Base-by-base conservation (phyloP, 495 filamentous ascomycete genomes). In the Cudoniella acicularis region DNA sequence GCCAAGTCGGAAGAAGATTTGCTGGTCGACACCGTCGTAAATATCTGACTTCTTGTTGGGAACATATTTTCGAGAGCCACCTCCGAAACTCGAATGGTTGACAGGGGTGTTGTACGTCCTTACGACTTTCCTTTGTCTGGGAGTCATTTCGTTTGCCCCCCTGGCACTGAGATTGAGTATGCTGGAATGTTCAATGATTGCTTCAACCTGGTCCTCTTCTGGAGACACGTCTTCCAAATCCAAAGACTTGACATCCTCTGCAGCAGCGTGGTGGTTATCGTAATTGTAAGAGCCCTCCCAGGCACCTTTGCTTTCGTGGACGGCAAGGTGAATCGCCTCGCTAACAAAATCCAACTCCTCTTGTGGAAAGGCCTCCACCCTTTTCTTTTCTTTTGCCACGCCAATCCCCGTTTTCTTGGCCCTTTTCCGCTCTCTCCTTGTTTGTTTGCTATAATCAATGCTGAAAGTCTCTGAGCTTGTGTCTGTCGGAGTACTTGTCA, bases 1-100 rank as follows among this genome's bases (percentile, higher is more conserved):
- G 17, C 56, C 52, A 26, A 68, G 57, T 13, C 66, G 59, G 11
- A 48, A 45, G 48, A 68, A 68, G n/a, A 68, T 68, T 13, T 57
- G 42, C 10, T 59, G 62, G 41, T 65, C 60, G 8, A 65, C 10
- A 17, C 57, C 57, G 57, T 54, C 27, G 16, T 42, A 61, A n/a
- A 52, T 49, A 57, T 63, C 51, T 1, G 13, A 20, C 6, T 54
- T 49, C 1, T 27, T 9, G 2, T 4, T 13, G 17, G n/a, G 10
- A 20, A 46, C n/a, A 30, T 51, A 64, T 40, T 54, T 67, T 11
- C 50, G 54, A 22, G 61, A 59, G 16, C 56, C 47, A 11, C 55
- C 48, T 17, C 43, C 42, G 23, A 27, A 54, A 13, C 24, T 57
- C 26, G 48, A 22, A 13, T 56, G 57, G 45, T 57, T 43, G 25